Base-by-base conservation (phyloP, 2,329 filamentous ascomycete genomes). In the Paecilomyces dactylethromorphus region DNA sequence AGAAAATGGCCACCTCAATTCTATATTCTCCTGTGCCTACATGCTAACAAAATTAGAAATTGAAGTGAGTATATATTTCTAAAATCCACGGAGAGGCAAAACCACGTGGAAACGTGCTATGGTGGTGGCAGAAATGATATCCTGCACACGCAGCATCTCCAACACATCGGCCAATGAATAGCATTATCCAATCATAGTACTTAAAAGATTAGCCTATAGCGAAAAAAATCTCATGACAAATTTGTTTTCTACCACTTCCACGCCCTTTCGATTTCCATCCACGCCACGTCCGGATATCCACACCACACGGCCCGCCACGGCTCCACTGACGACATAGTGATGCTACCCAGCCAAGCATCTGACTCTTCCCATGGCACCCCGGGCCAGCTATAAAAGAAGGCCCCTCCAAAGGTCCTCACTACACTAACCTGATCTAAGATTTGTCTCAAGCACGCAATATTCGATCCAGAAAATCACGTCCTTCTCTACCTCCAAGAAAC, bases 291-390 rank as follows among this genome's bases (percentile, higher is more conserved):
- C 15, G 39, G 39, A 45, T 45, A 10, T 18, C 39, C 4, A 52
- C 15, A 26, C 15, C 50, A 12, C 3, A 12, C 3, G 18, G 21
- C 18, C 49, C 49, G 49, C 49, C 49, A 21, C 49, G 18, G 15
- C 13, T 22, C 49, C 49, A 22, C 26, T 62, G 61, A 63, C 61
- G 61, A 26, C 57, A 63, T 63, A 3, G 61, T 52, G 50, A 52
- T 52, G 21, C 21, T 21, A 15, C 10, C 22, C 5, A 52, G 22
- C 50, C 13, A 26, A 29, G 22, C 39, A 18, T 52, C 22, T 29
- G 26, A 29, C 18, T 11, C 12, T 0, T 22, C 21, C 18, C 1
- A 22, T 29, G 21, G 21, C 50, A 21, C 15, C 5, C n/a, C 7
- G 7, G 50, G 10, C 11, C 4, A n/a, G 13, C n/a, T 52, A 52